phyloP scores from a whole-genome alignment of 352 stramenopile species.

The Phytophthora idaei region DNA sequence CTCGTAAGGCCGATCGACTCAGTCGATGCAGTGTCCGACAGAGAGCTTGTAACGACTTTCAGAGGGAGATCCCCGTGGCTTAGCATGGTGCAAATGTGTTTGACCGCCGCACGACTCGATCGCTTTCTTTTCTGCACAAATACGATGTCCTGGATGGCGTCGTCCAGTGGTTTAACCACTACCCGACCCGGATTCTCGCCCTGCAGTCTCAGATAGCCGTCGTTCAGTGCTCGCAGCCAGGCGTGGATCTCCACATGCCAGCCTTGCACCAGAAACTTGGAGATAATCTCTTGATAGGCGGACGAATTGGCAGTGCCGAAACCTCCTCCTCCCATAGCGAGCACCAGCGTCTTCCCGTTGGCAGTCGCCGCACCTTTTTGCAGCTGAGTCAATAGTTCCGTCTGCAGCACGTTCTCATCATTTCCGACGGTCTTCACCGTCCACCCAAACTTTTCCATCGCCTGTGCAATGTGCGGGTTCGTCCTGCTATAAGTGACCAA shows the following conservation, averaged over 20 bases:
- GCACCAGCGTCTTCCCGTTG: conserved; percentile 30
- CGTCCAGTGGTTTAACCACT: conserved; percentile 28
- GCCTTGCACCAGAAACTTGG: conserved; percentile 20
- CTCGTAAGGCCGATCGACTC: neutral
- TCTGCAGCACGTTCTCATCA: conserved; percentile 17
- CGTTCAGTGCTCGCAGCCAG: conserved; percentile 30
- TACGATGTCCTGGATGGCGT: conserved; percentile 19
- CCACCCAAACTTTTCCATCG: conserved; percentile 25
- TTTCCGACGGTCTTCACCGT: conserved; percentile 3
- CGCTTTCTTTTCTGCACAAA: conserved; percentile 12
- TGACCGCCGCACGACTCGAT: neutral
- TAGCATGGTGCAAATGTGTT: conserved; percentile 4
- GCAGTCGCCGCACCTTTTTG: conserved; percentile 11
- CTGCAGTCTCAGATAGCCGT: conserved; percentile 26
- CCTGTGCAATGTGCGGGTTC: conserved; percentile 16
- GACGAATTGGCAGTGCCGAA: conserved; percentile 12
- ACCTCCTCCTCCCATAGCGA: conserved; percentile 16
- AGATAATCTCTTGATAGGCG: conserved; percentile 21
- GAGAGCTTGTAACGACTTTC: conserved; percentile 12
- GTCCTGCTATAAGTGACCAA: conserved; percentile 19
- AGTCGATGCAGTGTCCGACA: conserved; percentile 5
- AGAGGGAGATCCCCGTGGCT: neutral
- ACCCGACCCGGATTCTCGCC: conserved; percentile 9
- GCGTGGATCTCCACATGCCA: conserved; percentile 35
- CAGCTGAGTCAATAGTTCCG: conserved; percentile 21